A percentile compares a stretch with the other conserved stretches of the same genome.
Conservation (phyloP, 1,139 yeast species). For the Geotrichum citri-aurantii region DNA sequence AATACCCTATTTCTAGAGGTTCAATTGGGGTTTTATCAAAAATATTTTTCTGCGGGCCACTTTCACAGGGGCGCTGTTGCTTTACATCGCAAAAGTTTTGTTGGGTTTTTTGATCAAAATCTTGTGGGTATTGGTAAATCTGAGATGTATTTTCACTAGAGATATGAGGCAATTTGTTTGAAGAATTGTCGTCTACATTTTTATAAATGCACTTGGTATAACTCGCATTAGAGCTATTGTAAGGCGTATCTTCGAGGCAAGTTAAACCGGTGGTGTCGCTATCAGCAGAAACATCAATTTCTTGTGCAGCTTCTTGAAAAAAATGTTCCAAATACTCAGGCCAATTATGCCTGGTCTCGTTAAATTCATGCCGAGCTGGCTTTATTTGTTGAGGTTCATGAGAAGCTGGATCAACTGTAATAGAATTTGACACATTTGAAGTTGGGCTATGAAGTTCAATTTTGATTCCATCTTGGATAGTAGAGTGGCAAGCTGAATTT, state of each 20-base stretch:
- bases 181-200: not conserved
- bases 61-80: not conserved
- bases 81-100: not conserved
- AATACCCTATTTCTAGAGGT: not conserved
- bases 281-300: constrained; percentile 25
- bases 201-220: no score
- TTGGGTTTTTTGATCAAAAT: not conserved
- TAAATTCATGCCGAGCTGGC: not conserved
- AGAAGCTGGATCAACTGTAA: not conserved
- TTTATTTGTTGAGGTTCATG: not conserved
- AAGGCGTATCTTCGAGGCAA: not conserved
- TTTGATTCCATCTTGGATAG: not conserved
- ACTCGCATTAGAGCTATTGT: not conserved
- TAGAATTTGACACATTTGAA: not conserved
- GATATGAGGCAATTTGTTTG: not conserved
- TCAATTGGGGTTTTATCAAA: no score
- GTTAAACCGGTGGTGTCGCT: constrained; percentile 7
- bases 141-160: not conserved
- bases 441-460: not conserved
- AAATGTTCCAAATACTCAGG: constrained; percentile 26
- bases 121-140: not conserved
- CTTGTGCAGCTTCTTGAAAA: constrained; percentile 29
- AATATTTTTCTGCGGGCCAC: not conserved
- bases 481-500: not conserved
- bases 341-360: constrained; percentile 15